Percentiles rank a stretch among this genome's conserved stretches.
Conservation (phyloP, 495 filamentous ascomycete genomes). For the Podospora conica region DNA sequence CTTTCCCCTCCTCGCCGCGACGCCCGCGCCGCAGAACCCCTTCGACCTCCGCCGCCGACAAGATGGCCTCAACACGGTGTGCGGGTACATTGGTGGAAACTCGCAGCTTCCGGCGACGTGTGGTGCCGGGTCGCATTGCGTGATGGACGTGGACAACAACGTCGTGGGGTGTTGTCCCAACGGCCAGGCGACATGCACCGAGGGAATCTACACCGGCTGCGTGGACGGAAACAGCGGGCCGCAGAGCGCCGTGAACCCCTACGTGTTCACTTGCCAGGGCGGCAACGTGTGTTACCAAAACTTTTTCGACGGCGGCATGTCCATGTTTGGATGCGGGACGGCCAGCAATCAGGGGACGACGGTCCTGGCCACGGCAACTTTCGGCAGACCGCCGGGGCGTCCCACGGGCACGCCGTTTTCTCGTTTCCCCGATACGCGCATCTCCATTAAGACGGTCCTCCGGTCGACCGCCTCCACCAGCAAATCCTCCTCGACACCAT, state of each 20-base stretch:
- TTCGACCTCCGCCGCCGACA: constrained; percentile 35
- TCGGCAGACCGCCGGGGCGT: constrained; percentile 21
- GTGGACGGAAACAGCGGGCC: constrained; percentile 41
- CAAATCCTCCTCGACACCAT: constrained; percentile 31
- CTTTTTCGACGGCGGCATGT: constrained; percentile 43
- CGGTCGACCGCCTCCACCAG: neutral
- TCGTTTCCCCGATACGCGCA: constrained; percentile 29
- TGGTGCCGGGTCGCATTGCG: constrained; percentile 44
- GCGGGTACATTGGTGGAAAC: constrained; percentile 42
- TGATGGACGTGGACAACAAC: constrained; percentile 36
- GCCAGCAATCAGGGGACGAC: constrained; percentile 38
- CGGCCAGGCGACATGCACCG: constrained; percentile 36
- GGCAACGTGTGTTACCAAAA: constrained; percentile 42
- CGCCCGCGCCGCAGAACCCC: constrained; percentile 30
- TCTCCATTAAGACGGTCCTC: constrained; percentile 15
- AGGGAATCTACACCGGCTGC: constrained; percentile 44
- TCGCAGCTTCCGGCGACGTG: constrained; percentile 42
- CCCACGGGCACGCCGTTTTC: constrained; percentile 25
- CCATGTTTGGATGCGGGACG: constrained; percentile 44
- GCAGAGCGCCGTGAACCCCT: constrained; percentile 44
- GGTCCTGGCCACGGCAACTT: constrained; percentile 33
- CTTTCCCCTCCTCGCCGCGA: constrained; percentile 36
- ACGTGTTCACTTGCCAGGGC: constrained; percentile 42
- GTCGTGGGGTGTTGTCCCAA: constrained; percentile 47
- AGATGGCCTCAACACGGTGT: constrained; percentile 36